Evolutionary conservation across 805 yeast genomes (phyloP), one percentile per base, ranked within the genome.

Genomic region (Wickerhamiella lipophila): DNA sequence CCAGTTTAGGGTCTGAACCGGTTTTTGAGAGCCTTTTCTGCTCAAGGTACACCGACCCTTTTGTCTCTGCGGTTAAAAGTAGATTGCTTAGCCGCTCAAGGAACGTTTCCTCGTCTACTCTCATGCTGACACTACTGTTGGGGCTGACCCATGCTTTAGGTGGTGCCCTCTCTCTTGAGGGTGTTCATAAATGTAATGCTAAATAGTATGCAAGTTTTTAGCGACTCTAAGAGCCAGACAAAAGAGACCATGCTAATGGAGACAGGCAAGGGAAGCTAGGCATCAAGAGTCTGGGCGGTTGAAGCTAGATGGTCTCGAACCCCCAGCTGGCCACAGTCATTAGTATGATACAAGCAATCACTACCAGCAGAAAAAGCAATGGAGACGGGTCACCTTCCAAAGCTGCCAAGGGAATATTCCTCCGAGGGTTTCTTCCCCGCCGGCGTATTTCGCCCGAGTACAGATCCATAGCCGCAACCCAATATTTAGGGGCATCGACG

Each of bases 31-130:
- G 53, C 49, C 68, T 53, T 53, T 66, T 66, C 43, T 64, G 68
- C 32, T 58, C 60, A 34, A 66, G 54, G 47, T 58, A 64, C 7
- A 64, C 67, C 1, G 68, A 60, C 15, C 69, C 68, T n/a, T 52
- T 42, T 12, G 55, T 50, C 25, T 59, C 55, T 39, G 60, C 53
- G 21, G 50, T 46, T 30, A 55, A 52, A 27, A 66, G 58, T 36
- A 65, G 56, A 45, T 27, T 46, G 7, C 52, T 53, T 42, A 66
- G 56, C 47, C 49, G 49, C 25, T 46, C 42, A 41, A 66, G 55
- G 49, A 65, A 66, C 63, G 61, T 53, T 39, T 55, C 55, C 49
- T 58, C 56, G 19, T 46, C 50, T 16, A 57, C 55, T 23, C 53
- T 53, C 41, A 35, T 34, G 30, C 15, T 40, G 29, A 23, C 30